phyloP scores from a whole-genome alignment of 768 basidiomycete genomes.

The Wakefieldia striispora region DNA sequence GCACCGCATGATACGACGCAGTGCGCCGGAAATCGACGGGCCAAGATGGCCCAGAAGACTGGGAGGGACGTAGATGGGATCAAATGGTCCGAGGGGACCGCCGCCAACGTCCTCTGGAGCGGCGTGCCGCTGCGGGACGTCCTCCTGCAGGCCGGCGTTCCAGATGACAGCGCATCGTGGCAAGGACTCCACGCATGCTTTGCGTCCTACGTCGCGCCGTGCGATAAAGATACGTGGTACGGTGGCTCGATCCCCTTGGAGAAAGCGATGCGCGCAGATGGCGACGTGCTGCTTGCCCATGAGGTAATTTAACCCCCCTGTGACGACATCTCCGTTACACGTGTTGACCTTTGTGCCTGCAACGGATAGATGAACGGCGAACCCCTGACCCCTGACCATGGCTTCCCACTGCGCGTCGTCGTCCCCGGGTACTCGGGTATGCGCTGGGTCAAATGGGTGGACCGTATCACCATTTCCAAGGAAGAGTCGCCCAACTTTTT shows the following conservation, averaged over 20 bases:
- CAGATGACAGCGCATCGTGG: conserved; percentile 17
- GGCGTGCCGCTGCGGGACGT: conserved; percentile 59
- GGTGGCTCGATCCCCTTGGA: conserved; percentile 61
- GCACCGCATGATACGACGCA: not conserved
- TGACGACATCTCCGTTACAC: not conserved
- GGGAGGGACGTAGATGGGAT: conserved; percentile 50
- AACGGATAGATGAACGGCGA: conserved; percentile 58
- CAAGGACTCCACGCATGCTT: conserved; percentile 54
- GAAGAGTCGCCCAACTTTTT: conserved; percentile 66
- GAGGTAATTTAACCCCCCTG: conserved; percentile 38
- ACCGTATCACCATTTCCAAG: conserved; percentile 51
- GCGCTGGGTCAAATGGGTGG: conserved; percentile 77
- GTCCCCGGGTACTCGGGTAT: conserved; percentile 68
- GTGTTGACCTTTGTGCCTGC: no score
- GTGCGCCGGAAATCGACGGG: conserved; percentile 69
- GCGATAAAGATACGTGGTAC: conserved; percentile 61
- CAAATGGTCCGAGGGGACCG: conserved; percentile 66
- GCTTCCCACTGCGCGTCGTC: conserved; percentile 64
- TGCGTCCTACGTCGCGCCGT: conserved; percentile 55
- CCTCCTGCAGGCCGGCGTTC: conserved; percentile 44
- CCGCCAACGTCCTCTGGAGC: conserved; percentile 66
- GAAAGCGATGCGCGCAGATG: conserved; percentile 44
- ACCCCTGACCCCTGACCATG: conserved; percentile 56
- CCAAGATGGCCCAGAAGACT: conserved; percentile 59
- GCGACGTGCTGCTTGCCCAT: conserved; percentile 59